Percentiles rank a stretch among this genome's conserved stretches.
Evolutionary conservation across 192 early-diverging fungal species (phyloP).

Genomic region (Umbelopsis isabellina): DNA sequence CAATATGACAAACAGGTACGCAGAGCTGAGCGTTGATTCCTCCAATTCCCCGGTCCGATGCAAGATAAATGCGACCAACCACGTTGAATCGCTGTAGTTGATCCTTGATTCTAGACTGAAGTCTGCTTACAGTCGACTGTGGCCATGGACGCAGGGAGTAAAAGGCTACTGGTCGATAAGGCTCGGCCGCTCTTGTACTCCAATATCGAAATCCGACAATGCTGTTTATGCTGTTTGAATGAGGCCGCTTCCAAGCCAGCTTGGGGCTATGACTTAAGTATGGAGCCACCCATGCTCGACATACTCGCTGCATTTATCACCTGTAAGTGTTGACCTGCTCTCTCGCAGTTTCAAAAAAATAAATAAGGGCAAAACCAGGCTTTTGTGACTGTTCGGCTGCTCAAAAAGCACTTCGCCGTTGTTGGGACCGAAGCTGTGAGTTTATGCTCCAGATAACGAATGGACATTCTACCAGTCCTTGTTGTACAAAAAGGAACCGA

Average conservation of each 20-base stretch:
- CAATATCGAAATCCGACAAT: not conserved
- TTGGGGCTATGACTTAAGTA: not conserved
- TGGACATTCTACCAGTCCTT: too few relatives aligned
- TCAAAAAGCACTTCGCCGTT: too few relatives aligned
- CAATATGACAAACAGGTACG: constrained; percentile 56
- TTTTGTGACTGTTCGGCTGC: too few relatives aligned
- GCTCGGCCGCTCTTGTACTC: not conserved
- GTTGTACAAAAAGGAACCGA: too few relatives aligned
- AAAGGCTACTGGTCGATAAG: constrained; percentile 34
- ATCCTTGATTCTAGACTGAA: constrained; percentile 18
- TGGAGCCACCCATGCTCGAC: constrained; percentile 11
- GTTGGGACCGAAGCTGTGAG: too few relatives aligned
- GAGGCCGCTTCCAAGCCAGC: not conserved
- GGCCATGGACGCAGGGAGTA: constrained; percentile 27
- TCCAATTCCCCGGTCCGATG: constrained; percentile 45
- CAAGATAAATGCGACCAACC: constrained; percentile 74
- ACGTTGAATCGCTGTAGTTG: constrained; percentile 43
- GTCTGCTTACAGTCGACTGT: not conserved
- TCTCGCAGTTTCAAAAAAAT: too few relatives aligned
- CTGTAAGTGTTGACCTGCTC: too few relatives aligned
- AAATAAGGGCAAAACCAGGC: too few relatives aligned
- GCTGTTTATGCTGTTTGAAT: not conserved
- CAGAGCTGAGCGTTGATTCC: constrained; percentile 82
- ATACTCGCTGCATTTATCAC: not conserved
- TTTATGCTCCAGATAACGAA: too few relatives aligned